Evolutionary conservation across 2,329 filamentous ascomycete species (phyloP).

Genomic region (Phoma sp.): DNA sequence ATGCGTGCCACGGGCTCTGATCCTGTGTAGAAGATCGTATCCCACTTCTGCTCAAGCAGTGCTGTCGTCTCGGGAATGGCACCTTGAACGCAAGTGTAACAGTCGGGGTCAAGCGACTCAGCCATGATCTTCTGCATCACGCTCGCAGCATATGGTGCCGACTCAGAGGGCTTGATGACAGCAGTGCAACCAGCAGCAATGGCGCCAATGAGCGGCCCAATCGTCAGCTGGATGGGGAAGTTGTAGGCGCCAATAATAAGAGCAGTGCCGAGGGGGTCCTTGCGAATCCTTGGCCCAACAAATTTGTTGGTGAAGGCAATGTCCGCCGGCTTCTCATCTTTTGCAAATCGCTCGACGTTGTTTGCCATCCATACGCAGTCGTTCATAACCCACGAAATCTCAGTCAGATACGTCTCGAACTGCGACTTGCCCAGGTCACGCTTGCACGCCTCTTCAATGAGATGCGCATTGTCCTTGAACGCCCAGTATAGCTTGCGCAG

Average conservation of each 20-base stretch:
- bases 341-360: constrained; percentile 80
- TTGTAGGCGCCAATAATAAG: constrained; percentile 94
- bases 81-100: constrained; percentile 82
- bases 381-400: constrained; percentile 79
- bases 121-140: constrained; percentile 80
- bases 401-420: constrained; percentile 75
- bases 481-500: constrained; percentile 96
- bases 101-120: constrained; percentile 75
- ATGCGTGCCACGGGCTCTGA: constrained; percentile 71
- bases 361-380: constrained; percentile 81
- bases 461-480: constrained; percentile 75
- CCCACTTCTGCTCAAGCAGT: constrained; percentile 88
- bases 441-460: constrained; percentile 76
- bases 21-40: constrained; percentile 98
- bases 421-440: constrained; percentile 79
- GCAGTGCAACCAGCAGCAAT: constrained; percentile 92
- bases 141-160: constrained; percentile 75
- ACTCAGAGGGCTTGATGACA: constrained; percentile 89
- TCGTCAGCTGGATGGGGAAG: constrained; percentile 82
- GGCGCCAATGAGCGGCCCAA: constrained; percentile 83
- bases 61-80: constrained; percentile 79
- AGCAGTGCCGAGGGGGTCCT: constrained; percentile 84
- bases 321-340: constrained; percentile 77
- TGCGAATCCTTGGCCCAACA: constrained; percentile 77
- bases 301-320: constrained; percentile 72